Conservation (phyloP, 148 eudicot genomes). For the Cornus controversa region DNA sequence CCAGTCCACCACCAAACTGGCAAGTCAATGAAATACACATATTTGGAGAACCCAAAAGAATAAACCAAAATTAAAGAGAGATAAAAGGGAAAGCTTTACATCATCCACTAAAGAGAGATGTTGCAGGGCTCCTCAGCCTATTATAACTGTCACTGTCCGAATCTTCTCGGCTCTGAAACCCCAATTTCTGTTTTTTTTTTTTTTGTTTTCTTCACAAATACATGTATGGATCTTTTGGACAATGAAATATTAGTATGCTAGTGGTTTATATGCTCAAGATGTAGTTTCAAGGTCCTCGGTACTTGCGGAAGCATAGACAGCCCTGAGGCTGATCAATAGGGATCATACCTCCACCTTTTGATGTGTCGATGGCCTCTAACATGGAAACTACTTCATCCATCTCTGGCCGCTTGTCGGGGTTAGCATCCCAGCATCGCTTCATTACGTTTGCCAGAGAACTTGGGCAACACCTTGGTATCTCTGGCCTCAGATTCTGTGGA, state of each 20-base stretch:
- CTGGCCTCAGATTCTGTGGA: constrained; percentile 87
- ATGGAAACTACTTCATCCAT: constrained; percentile 91
- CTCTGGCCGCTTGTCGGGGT: constrained; percentile 91
- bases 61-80: not conserved
- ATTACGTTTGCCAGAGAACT: constrained; percentile 85
- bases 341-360: constrained; percentile 98
- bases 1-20: constrained; percentile 8
- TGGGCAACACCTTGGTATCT: constrained; percentile 95
- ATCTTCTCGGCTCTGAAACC: constrained; percentile 17
- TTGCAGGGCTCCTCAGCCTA: constrained; percentile 19
- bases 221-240: constrained; percentile 10
- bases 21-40: constrained; percentile 21
- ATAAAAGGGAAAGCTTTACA: constrained; percentile 19
- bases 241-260: not conserved
- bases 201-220: not conserved
- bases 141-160: not conserved
- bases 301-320: constrained; percentile 76
- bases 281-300: constrained; percentile 71
- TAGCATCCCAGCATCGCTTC: constrained; percentile 98
- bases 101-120: constrained; percentile 9
- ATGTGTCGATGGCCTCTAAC: constrained; percentile 88
- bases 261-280: not conserved
- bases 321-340: constrained; percentile 83
- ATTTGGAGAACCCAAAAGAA: constrained; percentile 1
- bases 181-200: not conserved